Percentiles rank a stretch among this genome's conserved stretches.
phyloP scores from a whole-genome alignment of 2,329 filamentous ascomycete genomes.

The Colletotrichum echinochloae region DNA sequence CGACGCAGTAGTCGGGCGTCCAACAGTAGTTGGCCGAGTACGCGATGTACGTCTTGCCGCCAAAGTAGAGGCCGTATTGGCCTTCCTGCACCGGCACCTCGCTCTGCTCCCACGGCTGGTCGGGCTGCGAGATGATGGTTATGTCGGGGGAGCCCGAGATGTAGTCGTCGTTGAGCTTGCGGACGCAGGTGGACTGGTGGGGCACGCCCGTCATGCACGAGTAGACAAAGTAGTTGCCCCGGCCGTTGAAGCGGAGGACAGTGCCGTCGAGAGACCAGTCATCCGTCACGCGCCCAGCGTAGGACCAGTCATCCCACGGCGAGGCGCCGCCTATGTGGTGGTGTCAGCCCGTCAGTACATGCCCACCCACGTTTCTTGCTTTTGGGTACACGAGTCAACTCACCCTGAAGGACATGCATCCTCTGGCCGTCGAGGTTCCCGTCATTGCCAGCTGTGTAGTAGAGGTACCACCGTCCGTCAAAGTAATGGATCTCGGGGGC shows the following conservation, averaged over 20 bases:
- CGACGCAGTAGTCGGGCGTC: conserved; percentile 66
- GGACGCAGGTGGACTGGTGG: conserved; percentile 54
- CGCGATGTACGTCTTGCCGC: conserved; percentile 63
- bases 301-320: conserved; percentile 64
- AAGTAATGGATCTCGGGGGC: conserved; percentile 67
- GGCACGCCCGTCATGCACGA: conserved; percentile 61
- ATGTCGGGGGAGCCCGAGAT: conserved; percentile 56
- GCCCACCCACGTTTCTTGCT: neutral
- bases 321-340: conserved; percentile 63
- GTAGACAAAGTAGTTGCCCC: conserved; percentile 65
- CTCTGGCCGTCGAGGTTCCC: conserved; percentile 62
- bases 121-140: conserved; percentile 63
- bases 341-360: neutral
- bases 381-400: neutral
- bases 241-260: conserved; percentile 60
- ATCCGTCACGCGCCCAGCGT: conserved; percentile 58
- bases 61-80: conserved; percentile 64
- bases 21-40: conserved; percentile 70
- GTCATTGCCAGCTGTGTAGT: conserved; percentile 64
- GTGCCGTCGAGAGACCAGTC: conserved; percentile 68
- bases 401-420: conserved; percentile 64
- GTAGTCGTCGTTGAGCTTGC: conserved; percentile 55
- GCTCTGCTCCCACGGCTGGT: conserved; percentile 62
- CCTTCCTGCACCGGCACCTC: conserved; percentile 67
- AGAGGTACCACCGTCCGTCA: conserved; percentile 64